Conservation (phyloP, 2,329 filamentous ascomycete species). For the Sporothrix inflata region DNA sequence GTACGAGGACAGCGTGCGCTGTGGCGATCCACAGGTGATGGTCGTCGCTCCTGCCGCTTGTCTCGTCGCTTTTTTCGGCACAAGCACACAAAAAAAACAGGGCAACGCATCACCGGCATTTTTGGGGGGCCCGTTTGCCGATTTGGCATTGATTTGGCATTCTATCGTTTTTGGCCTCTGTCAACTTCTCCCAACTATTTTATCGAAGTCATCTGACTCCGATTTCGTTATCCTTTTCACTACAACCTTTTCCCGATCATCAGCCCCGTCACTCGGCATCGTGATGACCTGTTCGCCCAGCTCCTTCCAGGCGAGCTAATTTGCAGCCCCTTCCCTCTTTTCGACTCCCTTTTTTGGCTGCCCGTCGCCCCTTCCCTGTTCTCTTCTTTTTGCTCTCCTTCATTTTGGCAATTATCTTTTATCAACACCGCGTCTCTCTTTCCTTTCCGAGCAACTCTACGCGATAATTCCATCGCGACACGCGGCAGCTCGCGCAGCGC, state of each 20-base stretch:
- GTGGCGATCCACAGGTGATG: constrained; percentile 20
- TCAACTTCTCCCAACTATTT: background rate
- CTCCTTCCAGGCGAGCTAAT: constrained; percentile 24
- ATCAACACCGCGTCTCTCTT: background rate
- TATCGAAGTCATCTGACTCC: background rate
- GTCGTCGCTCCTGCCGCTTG: constrained; percentile 22
- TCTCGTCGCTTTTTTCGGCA: constrained; percentile 19
- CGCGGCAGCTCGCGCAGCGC: background rate
- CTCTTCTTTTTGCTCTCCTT: background rate
- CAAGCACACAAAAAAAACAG: constrained; percentile 20
- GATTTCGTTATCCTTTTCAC: background rate
- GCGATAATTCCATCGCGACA: background rate
- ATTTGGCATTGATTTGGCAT: background rate
- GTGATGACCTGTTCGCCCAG: constrained; percentile 19
- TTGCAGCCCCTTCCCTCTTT: background rate
- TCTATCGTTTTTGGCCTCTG: background rate
- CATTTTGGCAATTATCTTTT: background rate
- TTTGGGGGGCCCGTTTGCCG: constrained; percentile 4
- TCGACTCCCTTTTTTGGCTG: constrained; percentile 1
- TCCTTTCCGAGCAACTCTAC: background rate
- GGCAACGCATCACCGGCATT: constrained; percentile 24
- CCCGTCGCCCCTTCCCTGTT: constrained; percentile 6
- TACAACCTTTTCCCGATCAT: background rate
- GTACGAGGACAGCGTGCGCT: constrained; percentile 21
- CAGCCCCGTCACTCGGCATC: constrained; percentile 20